phyloP scores from a whole-genome alignment of 2,329 filamentous ascomycete species.

The Madurella mycetomatis region DNA sequence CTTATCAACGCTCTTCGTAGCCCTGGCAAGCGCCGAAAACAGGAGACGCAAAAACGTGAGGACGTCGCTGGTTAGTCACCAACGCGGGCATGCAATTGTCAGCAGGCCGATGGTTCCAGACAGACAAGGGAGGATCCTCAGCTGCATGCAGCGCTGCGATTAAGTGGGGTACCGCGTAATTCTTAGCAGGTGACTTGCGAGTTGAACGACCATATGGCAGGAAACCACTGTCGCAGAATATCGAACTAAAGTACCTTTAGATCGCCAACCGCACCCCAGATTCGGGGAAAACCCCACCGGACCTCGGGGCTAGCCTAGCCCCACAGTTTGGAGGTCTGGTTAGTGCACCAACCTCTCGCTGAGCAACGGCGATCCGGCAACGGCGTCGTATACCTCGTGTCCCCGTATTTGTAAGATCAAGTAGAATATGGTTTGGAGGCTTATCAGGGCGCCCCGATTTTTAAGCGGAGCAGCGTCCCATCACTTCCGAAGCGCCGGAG shows the following conservation, averaged over 20 bases:
- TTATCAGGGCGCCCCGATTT: too few species aligned
- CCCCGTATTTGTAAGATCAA: slow-evolving; percentile 1
- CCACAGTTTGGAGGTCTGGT: not conserved
- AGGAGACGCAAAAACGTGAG: not conserved
- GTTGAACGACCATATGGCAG: too few species aligned
- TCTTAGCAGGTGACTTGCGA: too few species aligned
- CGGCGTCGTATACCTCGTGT: slow-evolving; percentile 1
- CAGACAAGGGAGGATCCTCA: slow-evolving; percentile 3
- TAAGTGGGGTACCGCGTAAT: not conserved
- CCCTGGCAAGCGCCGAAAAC: not conserved
- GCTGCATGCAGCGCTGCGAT: slow-evolving; percentile 15
- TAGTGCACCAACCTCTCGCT: not conserved
- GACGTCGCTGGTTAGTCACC: not conserved
- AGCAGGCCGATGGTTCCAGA: not conserved
- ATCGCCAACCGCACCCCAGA: too few species aligned
- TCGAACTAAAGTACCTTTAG: too few species aligned
- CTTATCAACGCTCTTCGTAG: not conserved
- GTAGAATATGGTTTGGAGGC: not conserved
- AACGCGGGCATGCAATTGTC: not conserved
- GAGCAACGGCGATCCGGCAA: not conserved
- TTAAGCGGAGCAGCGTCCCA: too few species aligned
- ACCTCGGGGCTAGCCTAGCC: slow-evolving; percentile 12
- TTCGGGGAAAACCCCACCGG: slow-evolving; percentile 9
- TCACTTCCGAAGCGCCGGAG: too few species aligned
- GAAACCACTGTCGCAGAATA: too few species aligned